Conservation (phyloP, 2,329 filamentous ascomycete species). For the Alternaria arborescens region DNA sequence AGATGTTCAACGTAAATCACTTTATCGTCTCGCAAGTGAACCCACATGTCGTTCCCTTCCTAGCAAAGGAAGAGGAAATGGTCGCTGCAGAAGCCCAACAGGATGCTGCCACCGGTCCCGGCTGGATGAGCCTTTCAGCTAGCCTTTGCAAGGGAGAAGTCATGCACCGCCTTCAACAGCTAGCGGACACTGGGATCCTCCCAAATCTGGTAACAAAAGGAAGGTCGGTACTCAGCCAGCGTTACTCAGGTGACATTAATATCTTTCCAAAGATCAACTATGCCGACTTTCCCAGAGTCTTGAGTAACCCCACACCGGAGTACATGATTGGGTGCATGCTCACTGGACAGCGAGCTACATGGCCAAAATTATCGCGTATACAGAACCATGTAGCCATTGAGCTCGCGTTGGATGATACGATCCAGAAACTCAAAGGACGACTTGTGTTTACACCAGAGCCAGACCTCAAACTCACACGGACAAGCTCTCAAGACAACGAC, state of each 20-base stretch:
- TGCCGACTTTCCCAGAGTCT: conserved; percentile 75
- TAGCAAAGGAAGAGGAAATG: conserved; percentile 75
- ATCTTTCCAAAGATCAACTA: conserved; percentile 83
- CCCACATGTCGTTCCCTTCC: conserved; percentile 88
- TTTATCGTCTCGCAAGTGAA: conserved; percentile 98
- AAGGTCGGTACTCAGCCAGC: conserved; percentile 83
- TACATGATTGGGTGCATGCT: conserved; percentile 85
- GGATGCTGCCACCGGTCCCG: conserved; percentile 53
- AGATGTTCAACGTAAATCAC: conserved; percentile 98
- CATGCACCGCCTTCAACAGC: conserved; percentile 79
- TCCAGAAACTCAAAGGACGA: conserved; percentile 71
- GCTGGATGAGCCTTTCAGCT: conserved; percentile 73
- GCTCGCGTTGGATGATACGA: conserved; percentile 78
- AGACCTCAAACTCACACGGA: conserved; percentile 36
- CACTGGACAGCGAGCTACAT: conserved; percentile 84
- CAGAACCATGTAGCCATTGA: conserved; percentile 90
- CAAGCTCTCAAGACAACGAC: conserved; percentile 39
- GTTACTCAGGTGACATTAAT: conserved; percentile 94
- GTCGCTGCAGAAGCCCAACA: conserved; percentile 46
- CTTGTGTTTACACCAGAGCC: conserved; percentile 74
- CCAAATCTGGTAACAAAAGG: conserved; percentile 81
- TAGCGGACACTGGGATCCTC: conserved; percentile 82
- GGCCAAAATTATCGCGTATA: conserved; percentile 87
- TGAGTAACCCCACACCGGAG: conserved; percentile 83
- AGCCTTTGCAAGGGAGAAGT: conserved; percentile 80